phyloP scores from a whole-genome alignment of 805 yeast genomes.

The Wickerhamomyces bisporus region DNA sequence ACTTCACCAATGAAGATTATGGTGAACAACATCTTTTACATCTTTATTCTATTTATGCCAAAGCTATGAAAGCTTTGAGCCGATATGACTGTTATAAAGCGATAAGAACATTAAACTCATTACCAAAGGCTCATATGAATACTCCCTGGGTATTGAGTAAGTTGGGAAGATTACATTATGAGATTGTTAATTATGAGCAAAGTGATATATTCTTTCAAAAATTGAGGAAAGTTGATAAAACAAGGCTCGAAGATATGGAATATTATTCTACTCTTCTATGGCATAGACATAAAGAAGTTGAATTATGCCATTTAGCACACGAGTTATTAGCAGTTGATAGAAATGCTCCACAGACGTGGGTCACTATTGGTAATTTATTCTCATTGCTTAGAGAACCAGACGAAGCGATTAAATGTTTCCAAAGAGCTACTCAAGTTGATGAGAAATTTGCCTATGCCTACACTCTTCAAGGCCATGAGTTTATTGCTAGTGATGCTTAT shows the following conservation, averaged over 20 bases:
- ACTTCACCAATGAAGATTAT: slow-evolving; percentile 17
- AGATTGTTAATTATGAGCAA: slow-evolving; percentile 78
- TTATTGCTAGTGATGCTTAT: slow-evolving; percentile 79
- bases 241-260: slow-evolving; percentile 85
- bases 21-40: slow-evolving; percentile 39
- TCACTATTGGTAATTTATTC: slow-evolving; percentile 82
- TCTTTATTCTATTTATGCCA: slow-evolving; percentile 51
- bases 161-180: slow-evolving; percentile 79
- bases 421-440: slow-evolving; percentile 66
- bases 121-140: slow-evolving; percentile 57
- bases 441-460: slow-evolving; percentile 79
- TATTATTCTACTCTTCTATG: slow-evolving; percentile 84
- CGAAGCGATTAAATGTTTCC: slow-evolving; percentile 84
- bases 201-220: slow-evolving; percentile 58
- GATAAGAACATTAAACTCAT: slow-evolving; percentile 55
- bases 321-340: slow-evolving; percentile 66
- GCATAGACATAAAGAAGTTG: slow-evolving; percentile 83
- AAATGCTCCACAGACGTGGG: slow-evolving; percentile 83
- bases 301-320: slow-evolving; percentile 75
- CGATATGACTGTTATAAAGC: slow-evolving; percentile 79
- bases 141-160: slow-evolving; percentile 86
- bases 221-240: slow-evolving; percentile 66
- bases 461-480: slow-evolving; percentile 92
- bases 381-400: slow-evolving; percentile 81
- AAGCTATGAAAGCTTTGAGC: slow-evolving; percentile 53